These are phyloP conservation scores for Dioscorea alata DNA, from an alignment of 106 monocot genomes.

Conservation along the genomic window DNA sequence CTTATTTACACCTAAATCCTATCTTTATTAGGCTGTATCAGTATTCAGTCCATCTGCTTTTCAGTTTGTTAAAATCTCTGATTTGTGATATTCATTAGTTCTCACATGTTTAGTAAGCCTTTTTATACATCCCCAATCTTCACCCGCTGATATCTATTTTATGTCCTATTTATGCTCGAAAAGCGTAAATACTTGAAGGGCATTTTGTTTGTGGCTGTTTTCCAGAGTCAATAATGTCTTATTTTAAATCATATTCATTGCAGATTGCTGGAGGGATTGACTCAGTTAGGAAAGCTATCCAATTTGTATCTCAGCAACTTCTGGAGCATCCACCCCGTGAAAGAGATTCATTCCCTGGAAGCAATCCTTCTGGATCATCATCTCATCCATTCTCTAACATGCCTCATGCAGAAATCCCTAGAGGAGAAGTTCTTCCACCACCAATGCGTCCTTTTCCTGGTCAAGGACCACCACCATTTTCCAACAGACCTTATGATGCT, in stretches of 20 bases:
- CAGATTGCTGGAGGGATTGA: conserved; percentile 35
- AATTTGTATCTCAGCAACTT: conserved; percentile 66
- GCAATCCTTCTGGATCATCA: conserved; percentile 32
- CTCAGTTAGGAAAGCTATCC: conserved; percentile 49
- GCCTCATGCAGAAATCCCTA: conserved; percentile 21
- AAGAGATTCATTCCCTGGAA: conserved; percentile 23
- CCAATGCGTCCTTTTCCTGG: conserved; percentile 27
- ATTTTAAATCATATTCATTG: background rate
- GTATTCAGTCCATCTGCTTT: background rate
- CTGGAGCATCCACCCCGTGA: conserved; percentile 69
- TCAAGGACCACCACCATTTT: conserved; percentile 40
- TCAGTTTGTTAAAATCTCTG: background rate
- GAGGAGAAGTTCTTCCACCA: conserved; percentile 34
- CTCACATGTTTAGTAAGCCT: background rate
- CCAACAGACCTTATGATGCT: conserved; percentile 37
- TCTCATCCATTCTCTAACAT: conserved; percentile 27
- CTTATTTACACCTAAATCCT: background rate
- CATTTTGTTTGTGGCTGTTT: background rate
- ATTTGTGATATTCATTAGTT: background rate
- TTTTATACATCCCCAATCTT: background rate
- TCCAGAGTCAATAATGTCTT: background rate
- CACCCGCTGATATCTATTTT: background rate
- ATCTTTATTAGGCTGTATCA: background rate
- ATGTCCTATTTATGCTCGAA: background rate
- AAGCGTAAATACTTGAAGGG: no score